Conservation (phyloP, 1,139 yeast genomes). For the Meyerozyma athensensis region DNA sequence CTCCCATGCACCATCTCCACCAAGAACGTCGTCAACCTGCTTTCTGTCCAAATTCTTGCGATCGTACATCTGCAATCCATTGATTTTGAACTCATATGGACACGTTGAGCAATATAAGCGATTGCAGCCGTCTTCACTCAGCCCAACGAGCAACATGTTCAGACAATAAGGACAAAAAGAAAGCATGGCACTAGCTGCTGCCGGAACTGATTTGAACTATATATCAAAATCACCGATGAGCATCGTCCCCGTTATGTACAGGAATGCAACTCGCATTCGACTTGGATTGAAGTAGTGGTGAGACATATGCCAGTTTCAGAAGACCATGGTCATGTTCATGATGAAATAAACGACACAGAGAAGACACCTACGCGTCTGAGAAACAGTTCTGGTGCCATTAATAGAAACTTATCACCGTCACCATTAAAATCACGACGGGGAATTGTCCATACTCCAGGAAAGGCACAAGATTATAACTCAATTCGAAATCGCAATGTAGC, state of each 20-base stretch:
- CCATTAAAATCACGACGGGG: not conserved
- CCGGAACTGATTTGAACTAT: not conserved
- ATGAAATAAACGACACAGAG: no score
- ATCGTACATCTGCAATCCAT: slow-evolving; percentile 79
- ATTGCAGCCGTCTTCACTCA: slow-evolving; percentile 39
- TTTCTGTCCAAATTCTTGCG: slow-evolving; percentile 79
- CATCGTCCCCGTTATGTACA: no score
- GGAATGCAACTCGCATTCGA: no score
- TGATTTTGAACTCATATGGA: slow-evolving; percentile 87
- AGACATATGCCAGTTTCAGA: no score
- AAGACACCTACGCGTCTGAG: no score
- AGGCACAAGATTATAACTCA: not conserved
- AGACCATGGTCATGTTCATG: no score
- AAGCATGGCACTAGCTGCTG: slow-evolving; percentile 47
- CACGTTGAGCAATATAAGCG: slow-evolving; percentile 87
- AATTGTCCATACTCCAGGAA: not conserved
- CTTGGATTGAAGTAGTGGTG: no score
- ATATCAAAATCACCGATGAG: no score
- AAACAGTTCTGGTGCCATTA: no score
- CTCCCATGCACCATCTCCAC: slow-evolving; percentile 98
- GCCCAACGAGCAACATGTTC: slow-evolving; percentile 66
- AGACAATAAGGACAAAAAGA: slow-evolving; percentile 94
- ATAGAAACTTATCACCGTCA: no score
- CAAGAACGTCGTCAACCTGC: slow-evolving; percentile 92
- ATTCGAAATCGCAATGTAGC: not conserved